Conservation (phyloP, 202 grass and related monocot species). For the Panicum virgatum region DNA sequence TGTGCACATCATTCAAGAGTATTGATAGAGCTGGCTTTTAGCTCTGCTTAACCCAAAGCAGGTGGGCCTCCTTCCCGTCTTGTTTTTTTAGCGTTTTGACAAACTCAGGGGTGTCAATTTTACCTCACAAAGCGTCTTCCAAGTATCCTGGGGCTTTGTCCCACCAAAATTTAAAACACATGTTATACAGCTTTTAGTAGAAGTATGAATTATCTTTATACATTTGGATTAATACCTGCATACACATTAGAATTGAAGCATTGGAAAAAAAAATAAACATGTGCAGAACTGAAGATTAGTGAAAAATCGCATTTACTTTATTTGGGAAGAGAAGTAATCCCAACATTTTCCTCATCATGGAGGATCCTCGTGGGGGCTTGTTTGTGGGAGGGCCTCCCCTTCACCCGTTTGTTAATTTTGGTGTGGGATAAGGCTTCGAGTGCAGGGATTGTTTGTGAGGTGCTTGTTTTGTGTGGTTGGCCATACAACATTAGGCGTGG, state of each 20-base stretch:
- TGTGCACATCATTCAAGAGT: background rate
- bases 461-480: background rate
- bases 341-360: background rate
- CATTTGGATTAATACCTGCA: background rate
- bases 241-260: background rate
- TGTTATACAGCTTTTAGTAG: background rate
- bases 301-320: background rate
- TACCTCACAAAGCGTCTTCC: background rate
- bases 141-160: background rate
- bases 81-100: background rate
- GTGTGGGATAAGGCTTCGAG: background rate
- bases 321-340: background rate
- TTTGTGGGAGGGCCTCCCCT: background rate
- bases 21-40: background rate
- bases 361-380: background rate
- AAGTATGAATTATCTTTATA: background rate
- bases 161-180: background rate
- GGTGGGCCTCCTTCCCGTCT: too few species aligned
- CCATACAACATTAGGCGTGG: background rate
- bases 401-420: background rate
- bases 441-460: background rate
- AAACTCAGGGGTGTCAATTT: background rate
- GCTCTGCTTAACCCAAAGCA: too few species aligned
- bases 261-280: background rate
- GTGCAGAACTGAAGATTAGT: background rate